These are phyloP conservation scores for Phytomonas serpens DNA, from an alignment of 208 protist genomes.

Conservation along the genomic window DNA sequence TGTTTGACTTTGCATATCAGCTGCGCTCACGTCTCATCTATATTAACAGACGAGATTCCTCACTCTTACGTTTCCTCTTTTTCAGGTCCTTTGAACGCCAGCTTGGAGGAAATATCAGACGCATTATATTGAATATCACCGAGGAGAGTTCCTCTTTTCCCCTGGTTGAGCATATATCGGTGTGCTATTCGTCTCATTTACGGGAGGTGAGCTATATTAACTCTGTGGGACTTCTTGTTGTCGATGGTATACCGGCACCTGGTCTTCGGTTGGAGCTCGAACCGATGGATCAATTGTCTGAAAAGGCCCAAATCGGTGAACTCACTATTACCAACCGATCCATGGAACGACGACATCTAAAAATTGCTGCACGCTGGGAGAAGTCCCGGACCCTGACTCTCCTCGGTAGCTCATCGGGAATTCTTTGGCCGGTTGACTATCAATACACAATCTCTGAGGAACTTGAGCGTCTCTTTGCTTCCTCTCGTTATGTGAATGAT, in stretches of 20 bases:
- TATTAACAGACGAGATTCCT: conserved; percentile 55
- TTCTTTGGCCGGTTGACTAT: conserved; percentile 75
- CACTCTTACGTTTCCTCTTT: conserved; percentile 69
- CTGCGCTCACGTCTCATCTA: conserved; percentile 75
- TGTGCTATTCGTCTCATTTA: conserved; percentile 71
- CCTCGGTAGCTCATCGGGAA: conserved; percentile 46
- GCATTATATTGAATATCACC: conserved; percentile 56
- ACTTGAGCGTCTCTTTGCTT: conserved; percentile 61
- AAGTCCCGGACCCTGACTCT: conserved; percentile 47
- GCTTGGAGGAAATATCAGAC: conserved; percentile 62
- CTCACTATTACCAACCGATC: conserved; percentile 18
- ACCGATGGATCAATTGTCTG: conserved; percentile 41
- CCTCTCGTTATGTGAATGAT: conserved; percentile 78
- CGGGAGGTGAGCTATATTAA: conserved; percentile 78
- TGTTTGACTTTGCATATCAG: conserved; percentile 57
- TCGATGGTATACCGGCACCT: conserved; percentile 69
- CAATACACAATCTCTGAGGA: conserved; percentile 61
- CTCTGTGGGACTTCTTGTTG: conserved; percentile 53
- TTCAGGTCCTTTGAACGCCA: conserved; percentile 56
- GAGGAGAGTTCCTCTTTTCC: conserved; percentile 66
- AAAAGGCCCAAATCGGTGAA: conserved; percentile 52
- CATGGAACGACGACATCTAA: conserved; percentile 23
- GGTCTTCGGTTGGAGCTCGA: conserved; percentile 39
- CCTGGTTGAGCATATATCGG: conserved; percentile 67
- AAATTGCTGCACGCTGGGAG: conserved; percentile 66